Evolutionary conservation across 768 basidiomycete species (phyloP).

Genomic region (Lactarius vividus): DNA sequence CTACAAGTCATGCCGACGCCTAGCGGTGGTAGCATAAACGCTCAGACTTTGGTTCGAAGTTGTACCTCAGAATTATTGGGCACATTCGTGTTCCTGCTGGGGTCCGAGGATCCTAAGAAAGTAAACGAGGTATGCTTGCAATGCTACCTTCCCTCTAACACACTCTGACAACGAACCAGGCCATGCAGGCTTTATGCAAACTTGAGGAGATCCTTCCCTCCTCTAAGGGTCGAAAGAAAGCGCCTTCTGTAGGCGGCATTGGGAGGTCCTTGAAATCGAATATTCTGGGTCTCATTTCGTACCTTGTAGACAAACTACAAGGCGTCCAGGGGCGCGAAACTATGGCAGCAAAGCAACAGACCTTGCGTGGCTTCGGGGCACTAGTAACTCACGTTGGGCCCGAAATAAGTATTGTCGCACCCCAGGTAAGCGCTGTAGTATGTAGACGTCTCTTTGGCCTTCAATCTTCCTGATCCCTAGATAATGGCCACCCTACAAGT

Average conservation of each 20-base stretch:
- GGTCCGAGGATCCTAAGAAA: constrained; percentile 55
- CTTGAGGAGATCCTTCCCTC: constrained; percentile 38
- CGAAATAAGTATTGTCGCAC: constrained; percentile 70
- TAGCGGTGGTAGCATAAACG: constrained; percentile 37
- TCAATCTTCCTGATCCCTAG: constrained; percentile 41
- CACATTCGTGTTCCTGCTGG: constrained; percentile 73
- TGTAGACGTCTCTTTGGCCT: constrained; percentile 15
- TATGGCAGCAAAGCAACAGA: constrained; percentile 63
- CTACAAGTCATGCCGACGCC: constrained; percentile 53
- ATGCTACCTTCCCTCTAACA: not conserved
- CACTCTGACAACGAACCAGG: constrained; percentile 30
- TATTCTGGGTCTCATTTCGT: constrained; percentile 81
- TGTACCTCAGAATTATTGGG: constrained; percentile 68
- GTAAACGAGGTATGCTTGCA: constrained; percentile 35
- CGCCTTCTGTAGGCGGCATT: constrained; percentile 39
- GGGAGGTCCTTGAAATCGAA: constrained; percentile 65
- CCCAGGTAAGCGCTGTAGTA: constrained; percentile 58
- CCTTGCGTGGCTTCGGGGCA: constrained; percentile 74
- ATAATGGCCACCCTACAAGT: constrained; percentile 96
- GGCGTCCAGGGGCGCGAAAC: constrained; percentile 79
- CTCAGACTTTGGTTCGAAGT: constrained; percentile 58
- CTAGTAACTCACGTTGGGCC: constrained; percentile 70
- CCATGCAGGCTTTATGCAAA: constrained; percentile 44
- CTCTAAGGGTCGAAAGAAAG: constrained; percentile 32
- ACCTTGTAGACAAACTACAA: constrained; percentile 83